Percentiles rank a stretch among this genome's conserved stretches.
Evolutionary conservation across 345 rosid genomes (phyloP).

Genomic region (Arabis alpina): DNA sequence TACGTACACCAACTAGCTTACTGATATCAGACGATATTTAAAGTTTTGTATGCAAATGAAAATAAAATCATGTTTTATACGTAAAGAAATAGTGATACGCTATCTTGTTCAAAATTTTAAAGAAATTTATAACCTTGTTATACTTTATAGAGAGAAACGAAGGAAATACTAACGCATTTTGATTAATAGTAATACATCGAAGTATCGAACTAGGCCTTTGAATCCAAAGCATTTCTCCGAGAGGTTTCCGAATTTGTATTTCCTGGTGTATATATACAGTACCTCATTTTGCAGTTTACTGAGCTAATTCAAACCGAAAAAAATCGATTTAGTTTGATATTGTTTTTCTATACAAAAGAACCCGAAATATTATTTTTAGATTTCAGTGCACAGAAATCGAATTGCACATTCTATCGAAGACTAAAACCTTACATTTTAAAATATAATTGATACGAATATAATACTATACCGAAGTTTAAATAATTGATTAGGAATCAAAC

Average conservation of each 20-base stretch:
- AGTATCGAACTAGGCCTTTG: neutral
- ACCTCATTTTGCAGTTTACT: neutral
- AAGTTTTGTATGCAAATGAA: neutral
- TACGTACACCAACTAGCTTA: neutral
- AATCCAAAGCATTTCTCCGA: conserved; percentile 7
- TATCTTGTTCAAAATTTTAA: no score
- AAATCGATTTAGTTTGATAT: neutral
- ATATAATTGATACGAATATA: no score
- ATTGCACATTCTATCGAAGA: conserved; percentile 11
- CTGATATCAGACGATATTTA: neutral
- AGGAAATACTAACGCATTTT: neutral
- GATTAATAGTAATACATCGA: no score
- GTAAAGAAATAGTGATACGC: neutral
- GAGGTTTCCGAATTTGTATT: neutral
- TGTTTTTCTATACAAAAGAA: neutral
- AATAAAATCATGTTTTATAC: neutral
- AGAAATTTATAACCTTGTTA: neutral
- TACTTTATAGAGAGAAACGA: neutral
- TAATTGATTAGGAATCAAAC: neutral
- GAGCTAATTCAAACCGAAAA: neutral
- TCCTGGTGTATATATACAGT: no score
- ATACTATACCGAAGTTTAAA: no score
- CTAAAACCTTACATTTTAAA: no score
- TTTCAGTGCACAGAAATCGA: neutral
- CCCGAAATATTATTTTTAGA: neutral